A percentile compares a stretch with the other conserved stretches of the same genome.
Evolutionary conservation across 768 basidiomycete species (phyloP).

Genomic region (Tulasnella calospora): DNA sequence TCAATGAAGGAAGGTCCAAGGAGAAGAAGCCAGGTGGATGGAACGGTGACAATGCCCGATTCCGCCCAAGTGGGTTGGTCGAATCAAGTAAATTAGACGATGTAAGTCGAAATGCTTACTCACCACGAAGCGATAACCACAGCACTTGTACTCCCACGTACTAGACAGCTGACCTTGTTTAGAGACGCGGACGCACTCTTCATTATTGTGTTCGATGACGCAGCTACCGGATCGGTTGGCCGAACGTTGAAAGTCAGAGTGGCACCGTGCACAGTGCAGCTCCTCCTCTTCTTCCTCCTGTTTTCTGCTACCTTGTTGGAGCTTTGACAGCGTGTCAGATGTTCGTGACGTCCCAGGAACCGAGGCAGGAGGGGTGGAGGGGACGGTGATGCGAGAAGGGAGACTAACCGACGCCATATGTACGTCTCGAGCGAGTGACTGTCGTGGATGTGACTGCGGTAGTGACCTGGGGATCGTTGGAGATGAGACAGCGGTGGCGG

Average conservation of each 20-base stretch:
- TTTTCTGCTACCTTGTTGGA: conserved; percentile 2
- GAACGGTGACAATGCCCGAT: conserved; percentile 1
- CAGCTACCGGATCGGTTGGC: conserved; percentile 12
- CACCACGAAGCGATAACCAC: conserved; percentile 23
- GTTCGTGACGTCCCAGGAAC: conserved; percentile 13
- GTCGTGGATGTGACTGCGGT: background rate
- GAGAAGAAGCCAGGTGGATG: background rate
- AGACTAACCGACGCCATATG: conserved; percentile 10
- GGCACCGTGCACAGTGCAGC: conserved; percentile 19
- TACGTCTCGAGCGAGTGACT: background rate
- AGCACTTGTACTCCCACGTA: conserved; percentile 24
- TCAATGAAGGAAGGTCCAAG: conserved; percentile 6
- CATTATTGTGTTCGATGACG: conserved; percentile 23
- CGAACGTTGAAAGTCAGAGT: conserved; percentile 15
- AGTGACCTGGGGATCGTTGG: background rate
- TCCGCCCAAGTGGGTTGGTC: background rate
- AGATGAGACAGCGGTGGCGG: background rate
- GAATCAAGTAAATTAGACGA: background rate
- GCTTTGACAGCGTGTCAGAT: conserved; percentile 14
- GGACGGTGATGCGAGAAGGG: background rate
- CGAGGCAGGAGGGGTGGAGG: background rate
- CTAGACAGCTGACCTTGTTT: conserved; percentile 4
- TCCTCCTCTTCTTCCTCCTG: conserved; percentile 13
- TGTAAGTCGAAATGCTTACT: background rate
- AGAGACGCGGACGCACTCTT: conserved; percentile 7